Base-by-base conservation (phyloP, 306 rosid genomes). In the Inga leiocalycina region DNA sequence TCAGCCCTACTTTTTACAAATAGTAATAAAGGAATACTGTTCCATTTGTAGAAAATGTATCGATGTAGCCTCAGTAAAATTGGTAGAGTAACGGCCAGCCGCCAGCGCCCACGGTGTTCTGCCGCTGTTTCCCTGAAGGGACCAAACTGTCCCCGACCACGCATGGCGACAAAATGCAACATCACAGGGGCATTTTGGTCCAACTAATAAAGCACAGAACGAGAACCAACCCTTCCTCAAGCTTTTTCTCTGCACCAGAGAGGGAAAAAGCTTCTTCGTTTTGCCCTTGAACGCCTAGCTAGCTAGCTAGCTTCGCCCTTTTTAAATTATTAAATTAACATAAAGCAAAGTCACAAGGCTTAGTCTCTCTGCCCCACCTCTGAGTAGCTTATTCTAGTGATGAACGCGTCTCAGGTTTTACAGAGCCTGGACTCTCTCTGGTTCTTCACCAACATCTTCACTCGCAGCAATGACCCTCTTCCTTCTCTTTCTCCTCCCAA, bases 341-440 rank as follows among this genome's bases (percentile, higher is more conserved):
- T 41, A 39, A 34, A 19, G 27, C 12, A 51, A 52, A 75, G 32
- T 52, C 78, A 75, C 78, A 75, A 34, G 64, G 5, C 5, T 0
- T 34, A 1, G 0, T 20, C 20, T 27, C 61, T 54, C 57, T 19
- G 11, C 24, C 22, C 62, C 20, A 17, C 24, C 62, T 8, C 15
- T 75, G 30, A 19, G 20, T 71, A n/a, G 49, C 11, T 77, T 39
- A 64, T 77, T 37, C 30, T 10, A 11, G 61, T 79, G 80, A 91
- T 90, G 90, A 91, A 84, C 37, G 70, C 22, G 73, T 86, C 87
- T 61, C 81, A 74, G 85, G 89, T 89, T 48, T 2, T 70, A 44
- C 86, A 90, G 62, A 75, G 74, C 81, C 75, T 92, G 0, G 93
- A 92, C 82, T 87, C 89, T 84, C 86, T 92, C 48, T 94, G 94